These are phyloP conservation scores for Emydomyces testavorans DNA, from an alignment of 2,329 filamentous ascomycete species.

Conservation along the genomic window DNA sequence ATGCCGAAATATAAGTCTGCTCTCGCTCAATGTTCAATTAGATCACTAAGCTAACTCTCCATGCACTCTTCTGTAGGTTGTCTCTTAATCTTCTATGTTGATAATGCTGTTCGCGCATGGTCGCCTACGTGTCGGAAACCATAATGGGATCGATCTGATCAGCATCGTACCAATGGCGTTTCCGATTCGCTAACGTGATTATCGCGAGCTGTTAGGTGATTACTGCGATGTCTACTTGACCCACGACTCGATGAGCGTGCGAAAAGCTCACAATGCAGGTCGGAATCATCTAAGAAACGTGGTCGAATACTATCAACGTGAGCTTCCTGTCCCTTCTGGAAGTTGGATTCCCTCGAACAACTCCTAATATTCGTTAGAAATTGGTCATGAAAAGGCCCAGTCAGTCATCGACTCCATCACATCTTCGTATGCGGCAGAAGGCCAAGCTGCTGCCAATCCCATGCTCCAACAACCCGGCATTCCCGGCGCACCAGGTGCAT, in stretches of 20 bases:
- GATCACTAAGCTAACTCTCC: slow-evolving; percentile 28
- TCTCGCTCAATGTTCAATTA: not conserved
- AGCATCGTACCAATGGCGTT: slow-evolving; percentile 5
- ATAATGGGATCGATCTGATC: not conserved
- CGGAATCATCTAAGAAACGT: slow-evolving; percentile 96
- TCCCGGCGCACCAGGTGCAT: slow-evolving; percentile 26
- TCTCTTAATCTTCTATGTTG: slow-evolving; percentile 13
- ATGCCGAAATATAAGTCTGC: slow-evolving; percentile 76
- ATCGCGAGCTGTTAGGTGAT: slow-evolving; percentile 46
- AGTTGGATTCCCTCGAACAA: too few species aligned
- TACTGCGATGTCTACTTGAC: slow-evolving; percentile 99
- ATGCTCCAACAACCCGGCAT: slow-evolving; percentile 51
- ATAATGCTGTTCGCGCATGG: not conserved
- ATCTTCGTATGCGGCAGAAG: slow-evolving; percentile 85
- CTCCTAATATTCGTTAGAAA: too few species aligned
- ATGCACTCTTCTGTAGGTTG: slow-evolving; percentile 58
- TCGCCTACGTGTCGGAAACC: slow-evolving; percentile 12
- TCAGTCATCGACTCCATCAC: slow-evolving; percentile 98
- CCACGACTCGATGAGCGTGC: slow-evolving; percentile 98
- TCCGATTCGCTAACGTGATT: slow-evolving; percentile 10
- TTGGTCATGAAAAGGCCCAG: slow-evolving; percentile 96
- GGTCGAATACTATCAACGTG: slow-evolving; percentile 95
- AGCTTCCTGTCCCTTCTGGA: slow-evolving; percentile 13
- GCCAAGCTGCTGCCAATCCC: slow-evolving; percentile 73
- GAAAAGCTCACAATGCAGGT: slow-evolving; percentile 94